Evolutionary conservation across 2,329 filamentous ascomycete genomes (phyloP).

Genomic region (Dichotomopilus funicola): DNA sequence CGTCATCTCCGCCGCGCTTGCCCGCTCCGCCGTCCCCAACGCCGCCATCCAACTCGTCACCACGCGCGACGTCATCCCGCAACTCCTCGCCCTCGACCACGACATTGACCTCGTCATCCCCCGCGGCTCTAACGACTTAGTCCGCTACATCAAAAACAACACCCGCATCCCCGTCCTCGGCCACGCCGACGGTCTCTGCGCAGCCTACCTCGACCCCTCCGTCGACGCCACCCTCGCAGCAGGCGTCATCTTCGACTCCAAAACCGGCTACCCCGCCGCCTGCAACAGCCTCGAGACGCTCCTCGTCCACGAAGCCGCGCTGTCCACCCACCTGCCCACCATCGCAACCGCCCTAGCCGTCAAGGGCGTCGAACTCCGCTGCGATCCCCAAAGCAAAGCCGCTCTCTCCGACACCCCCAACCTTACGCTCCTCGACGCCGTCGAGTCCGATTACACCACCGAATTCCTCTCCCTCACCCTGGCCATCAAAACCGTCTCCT

Average conservation of each 20-base stretch:
- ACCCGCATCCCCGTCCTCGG: constrained; percentile 94
- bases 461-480: constrained; percentile 84
- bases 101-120: constrained; percentile 95
- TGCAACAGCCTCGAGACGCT: constrained; percentile 94
- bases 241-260: constrained; percentile 79
- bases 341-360: constrained; percentile 68
- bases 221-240: constrained; percentile 67
- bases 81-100: constrained; percentile 77
- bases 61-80: constrained; percentile 81
- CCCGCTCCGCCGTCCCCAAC: constrained; percentile 68
- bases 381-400: constrained; percentile 63
- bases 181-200: constrained; percentile 90
- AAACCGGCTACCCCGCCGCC: constrained; percentile 88
- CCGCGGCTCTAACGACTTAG: constrained; percentile 81
- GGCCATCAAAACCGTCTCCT: constrained; percentile 71
- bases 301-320: constrained; percentile 68
- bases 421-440: constrained; percentile 53
- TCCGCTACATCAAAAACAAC: constrained; percentile 79
- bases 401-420: constrained; percentile 49
- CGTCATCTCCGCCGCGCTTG: constrained; percentile 74
- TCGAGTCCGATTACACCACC: constrained; percentile 69
- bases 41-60: constrained; percentile 89
- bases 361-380: constrained; percentile 76
- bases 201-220: constrained; percentile 74
- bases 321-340: constrained; percentile 59